Evolutionary conservation across 768 basidiomycete species (phyloP), one percentile per base, ranked within the genome.

Genomic region (Mycena chlorophos): DNA sequence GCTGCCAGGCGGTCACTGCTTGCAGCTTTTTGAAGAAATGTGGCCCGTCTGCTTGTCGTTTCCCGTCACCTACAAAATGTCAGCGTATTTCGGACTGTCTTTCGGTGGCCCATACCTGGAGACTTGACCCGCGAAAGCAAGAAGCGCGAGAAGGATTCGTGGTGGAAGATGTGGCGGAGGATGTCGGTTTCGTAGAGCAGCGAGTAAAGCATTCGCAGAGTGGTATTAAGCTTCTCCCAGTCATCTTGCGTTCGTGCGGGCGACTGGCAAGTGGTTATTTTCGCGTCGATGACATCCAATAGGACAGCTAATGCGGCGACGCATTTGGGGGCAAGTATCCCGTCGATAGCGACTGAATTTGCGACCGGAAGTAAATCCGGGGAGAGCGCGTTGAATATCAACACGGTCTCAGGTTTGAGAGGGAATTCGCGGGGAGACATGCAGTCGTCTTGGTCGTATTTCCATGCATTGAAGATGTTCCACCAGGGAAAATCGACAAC

Each of bases 301-400:
- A 56, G 42, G 6, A 56, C 55, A 16, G 42, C 55, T 23, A 56
- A 28, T 27, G 39, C 42, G 14, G 20, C 30, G 3, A 56, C 30
- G 31, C 55, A 56, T 31, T 56, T 46, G 22, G 30, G 17, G 13
- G 55, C 55, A 6, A 22, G 30, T n/a, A 43, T 23, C 23, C 37
- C 22, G 25, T 56, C 55, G 37, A 56, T 29, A 22, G 51, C 17
- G 30, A 30, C 19, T 27, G 48, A 23, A n/a, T 12, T 10, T 14
- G 5, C n/a, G 27, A n/a, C 39, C n/a, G 38, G n/a, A 16, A 56
- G 14, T 4, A 56, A 19, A 10, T 40, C 49, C 12, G 55, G 55
- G 27, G 55, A 43, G 26, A 56, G 55, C 4, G 49, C 55, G 31
- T 56, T 56, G 19, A 56, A 29, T n/a, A 56, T 51, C 49, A 56